A percentile compares a stretch with the other conserved stretches of the same genome.
These are phyloP conservation scores for Candolleomyces aberdarensis DNA, from an alignment of 768 basidiomycete species.

Conservation along the genomic window DNA sequence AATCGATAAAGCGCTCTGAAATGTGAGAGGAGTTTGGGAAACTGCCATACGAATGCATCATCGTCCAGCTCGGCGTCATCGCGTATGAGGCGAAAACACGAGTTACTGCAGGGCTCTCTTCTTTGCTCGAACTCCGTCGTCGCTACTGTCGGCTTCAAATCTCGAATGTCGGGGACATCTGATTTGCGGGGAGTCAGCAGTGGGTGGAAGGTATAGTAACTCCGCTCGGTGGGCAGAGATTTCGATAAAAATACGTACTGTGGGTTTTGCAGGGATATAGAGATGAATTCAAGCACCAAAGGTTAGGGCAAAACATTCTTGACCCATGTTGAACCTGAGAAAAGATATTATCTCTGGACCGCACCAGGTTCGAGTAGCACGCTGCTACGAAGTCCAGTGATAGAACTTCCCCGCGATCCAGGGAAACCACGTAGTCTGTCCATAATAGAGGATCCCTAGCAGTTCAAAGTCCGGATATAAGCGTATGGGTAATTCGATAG, in stretches of 20 bases:
- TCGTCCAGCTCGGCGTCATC: not conserved
- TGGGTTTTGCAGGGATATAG: not conserved
- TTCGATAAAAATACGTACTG: not conserved
- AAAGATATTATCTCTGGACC: not conserved
- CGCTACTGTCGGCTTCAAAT: not conserved
- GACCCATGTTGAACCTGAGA: not conserved
- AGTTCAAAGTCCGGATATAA: not conserved
- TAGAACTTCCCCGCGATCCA: not conserved
- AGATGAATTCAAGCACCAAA: not conserved
- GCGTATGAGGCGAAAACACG: not conserved
- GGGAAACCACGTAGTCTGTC: not conserved
- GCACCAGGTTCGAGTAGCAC: not conserved
- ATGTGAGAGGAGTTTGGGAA: not conserved
- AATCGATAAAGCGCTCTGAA: constrained; percentile 3
- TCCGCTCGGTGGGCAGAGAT: not conserved
- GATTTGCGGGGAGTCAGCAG: not conserved
- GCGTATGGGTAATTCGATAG: not conserved
- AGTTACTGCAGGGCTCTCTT: not conserved
- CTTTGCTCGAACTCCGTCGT: not conserved
- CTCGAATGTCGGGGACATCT: not conserved
- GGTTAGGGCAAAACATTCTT: constrained; percentile 2
- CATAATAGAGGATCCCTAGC: constrained; percentile 1
- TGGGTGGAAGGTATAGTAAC: not conserved
- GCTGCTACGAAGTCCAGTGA: not conserved
- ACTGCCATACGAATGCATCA: not conserved